Conservation (phyloP, 768 basidiomycete species). For the Trametes coccinea region DNA sequence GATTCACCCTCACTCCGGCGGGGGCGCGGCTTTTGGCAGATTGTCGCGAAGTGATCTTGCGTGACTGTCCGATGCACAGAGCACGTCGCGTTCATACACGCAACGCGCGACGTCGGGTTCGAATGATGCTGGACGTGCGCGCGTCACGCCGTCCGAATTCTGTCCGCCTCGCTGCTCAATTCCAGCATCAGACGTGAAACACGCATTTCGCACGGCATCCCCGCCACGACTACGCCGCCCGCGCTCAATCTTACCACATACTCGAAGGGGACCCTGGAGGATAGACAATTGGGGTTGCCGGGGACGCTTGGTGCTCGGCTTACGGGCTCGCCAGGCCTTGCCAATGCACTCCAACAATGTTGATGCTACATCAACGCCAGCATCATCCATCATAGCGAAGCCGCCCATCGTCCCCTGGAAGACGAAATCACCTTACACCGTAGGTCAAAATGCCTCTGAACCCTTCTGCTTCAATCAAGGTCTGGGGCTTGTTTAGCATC, state of each 20-base stretch:
- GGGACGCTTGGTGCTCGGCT: background rate
- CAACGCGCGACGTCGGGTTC: slow-evolving; percentile 10
- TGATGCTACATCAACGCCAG: slow-evolving; percentile 21
- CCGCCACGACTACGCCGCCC: slow-evolving; percentile 4
- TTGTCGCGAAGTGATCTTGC: slow-evolving; percentile 23
- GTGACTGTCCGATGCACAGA: slow-evolving; percentile 3
- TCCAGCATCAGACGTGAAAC: slow-evolving; percentile 5
- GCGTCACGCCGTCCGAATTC: background rate
- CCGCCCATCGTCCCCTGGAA: slow-evolving; percentile 10
- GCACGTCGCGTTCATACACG: slow-evolving; percentile 13
- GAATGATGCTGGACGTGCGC: background rate
- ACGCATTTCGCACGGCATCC: slow-evolving; percentile 8
- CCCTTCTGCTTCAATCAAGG: background rate
- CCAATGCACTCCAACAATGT: slow-evolving; percentile 13
- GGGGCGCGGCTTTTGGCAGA: slow-evolving; percentile 20
- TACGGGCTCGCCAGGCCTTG: slow-evolving; percentile 5
- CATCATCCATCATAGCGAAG: slow-evolving; percentile 19
- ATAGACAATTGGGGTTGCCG: background rate
- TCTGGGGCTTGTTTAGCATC: background rate
- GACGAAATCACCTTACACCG: slow-evolving; percentile 1
- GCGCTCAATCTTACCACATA: background rate
- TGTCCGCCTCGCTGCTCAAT: background rate
- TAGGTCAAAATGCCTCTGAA: background rate
- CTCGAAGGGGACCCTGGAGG: background rate
- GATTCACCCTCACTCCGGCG: slow-evolving; percentile 14